Conservation (phyloP, 805 yeast genomes). For the Saccharomycopsis capsularis region DNA sequence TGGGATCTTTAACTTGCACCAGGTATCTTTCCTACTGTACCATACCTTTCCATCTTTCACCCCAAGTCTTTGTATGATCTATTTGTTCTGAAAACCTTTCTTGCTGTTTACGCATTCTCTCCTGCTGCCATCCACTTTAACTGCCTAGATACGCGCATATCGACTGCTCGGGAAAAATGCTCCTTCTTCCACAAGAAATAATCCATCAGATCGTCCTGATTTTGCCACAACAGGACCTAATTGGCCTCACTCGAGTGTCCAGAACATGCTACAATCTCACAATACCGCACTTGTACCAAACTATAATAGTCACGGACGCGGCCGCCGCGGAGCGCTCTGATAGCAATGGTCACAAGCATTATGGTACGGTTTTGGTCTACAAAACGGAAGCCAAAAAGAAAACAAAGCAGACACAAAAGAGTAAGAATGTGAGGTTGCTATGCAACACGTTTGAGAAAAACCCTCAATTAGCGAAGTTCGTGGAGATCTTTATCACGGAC, state of each 20-base stretch:
- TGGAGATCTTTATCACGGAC: conserved; percentile 7
- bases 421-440: neutral
- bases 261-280: neutral
- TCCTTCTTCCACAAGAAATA: conserved; percentile 1
- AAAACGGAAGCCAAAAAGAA: neutral
- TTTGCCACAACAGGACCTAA: neutral
- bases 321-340: neutral
- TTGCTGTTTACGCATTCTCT: too few relatives aligned
- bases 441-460: neutral
- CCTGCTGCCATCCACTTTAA: too few relatives aligned
- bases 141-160: too few relatives aligned
- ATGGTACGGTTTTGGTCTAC: conserved; percentile 1
- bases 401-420: too few relatives aligned
- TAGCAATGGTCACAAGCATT: neutral
- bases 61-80: too few relatives aligned
- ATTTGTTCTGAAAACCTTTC: too few relatives aligned
- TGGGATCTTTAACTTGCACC: too few relatives aligned
- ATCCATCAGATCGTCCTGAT: neutral
- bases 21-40: too few relatives aligned
- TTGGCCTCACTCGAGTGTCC: neutral
- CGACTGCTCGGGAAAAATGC: neutral
- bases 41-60: too few relatives aligned
- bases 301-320: conserved; percentile 2
- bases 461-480: neutral
- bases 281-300: neutral